Conservation (phyloP, 2,329 filamentous ascomycete species). For the Pyrenochaeta sp. region DNA sequence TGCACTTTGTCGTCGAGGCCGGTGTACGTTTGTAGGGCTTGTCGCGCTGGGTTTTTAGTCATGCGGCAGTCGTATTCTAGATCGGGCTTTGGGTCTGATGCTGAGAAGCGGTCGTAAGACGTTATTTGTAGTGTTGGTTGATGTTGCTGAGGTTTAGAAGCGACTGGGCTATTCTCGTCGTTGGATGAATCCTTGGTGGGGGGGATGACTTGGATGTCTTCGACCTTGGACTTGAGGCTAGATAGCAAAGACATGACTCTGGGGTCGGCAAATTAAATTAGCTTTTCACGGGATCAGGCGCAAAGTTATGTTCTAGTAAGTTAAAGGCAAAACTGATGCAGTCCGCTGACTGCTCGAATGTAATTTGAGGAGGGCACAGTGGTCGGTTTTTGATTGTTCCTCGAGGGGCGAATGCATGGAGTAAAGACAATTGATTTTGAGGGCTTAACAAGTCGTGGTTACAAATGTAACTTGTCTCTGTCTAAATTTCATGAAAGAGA, state of each 20-base stretch:
- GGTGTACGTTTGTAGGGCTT: constrained; percentile 6
- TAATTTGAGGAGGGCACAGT: no score
- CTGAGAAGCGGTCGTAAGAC: constrained; percentile 13
- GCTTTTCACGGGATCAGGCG: no score
- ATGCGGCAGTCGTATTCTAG: constrained; percentile 17
- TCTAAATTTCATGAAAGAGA: background rate
- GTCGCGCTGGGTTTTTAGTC: constrained; percentile 5
- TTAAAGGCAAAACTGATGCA: background rate
- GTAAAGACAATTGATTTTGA: no score
- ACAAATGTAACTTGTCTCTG: background rate
- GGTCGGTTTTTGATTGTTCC: no score
- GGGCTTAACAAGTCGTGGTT: background rate
- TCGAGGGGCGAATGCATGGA: no score
- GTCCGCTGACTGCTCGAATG: no score
- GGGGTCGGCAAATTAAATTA: background rate
- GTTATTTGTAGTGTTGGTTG: constrained; percentile 13
- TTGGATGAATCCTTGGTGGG: constrained; percentile 3
- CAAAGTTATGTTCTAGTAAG: background rate
- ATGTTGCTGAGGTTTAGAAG: background rate
- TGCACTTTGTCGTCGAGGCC: constrained; percentile 9
- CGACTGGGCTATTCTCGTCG: background rate
- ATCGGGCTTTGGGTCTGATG: constrained; percentile 9
- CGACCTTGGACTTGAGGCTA: background rate
- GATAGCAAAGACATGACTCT: background rate
- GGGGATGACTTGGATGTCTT: constrained; percentile 5